These are phyloP conservation scores for Tulasnella sp. DNA, from an alignment of 768 basidiomycete species.

Conservation along the genomic window DNA sequence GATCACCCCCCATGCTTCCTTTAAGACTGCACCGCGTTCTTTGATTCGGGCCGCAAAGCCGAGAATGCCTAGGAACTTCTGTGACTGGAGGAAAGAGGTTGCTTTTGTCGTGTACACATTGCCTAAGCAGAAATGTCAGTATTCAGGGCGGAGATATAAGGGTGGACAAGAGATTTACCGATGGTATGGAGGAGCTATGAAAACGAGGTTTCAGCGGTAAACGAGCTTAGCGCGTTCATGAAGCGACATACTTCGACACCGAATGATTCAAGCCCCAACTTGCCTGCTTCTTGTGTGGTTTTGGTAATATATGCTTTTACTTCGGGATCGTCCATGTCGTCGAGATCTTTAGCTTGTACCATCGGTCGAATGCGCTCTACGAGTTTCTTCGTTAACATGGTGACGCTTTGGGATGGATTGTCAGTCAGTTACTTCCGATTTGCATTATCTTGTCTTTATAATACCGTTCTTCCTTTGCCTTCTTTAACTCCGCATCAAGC, in stretches of 20 bases:
- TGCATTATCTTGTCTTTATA: neutral
- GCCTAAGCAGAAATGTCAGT: constrained; percentile 35
- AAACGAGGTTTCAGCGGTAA: neutral
- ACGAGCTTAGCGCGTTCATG: constrained; percentile 21
- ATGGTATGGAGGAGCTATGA: constrained; percentile 80
- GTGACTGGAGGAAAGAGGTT: constrained; percentile 83
- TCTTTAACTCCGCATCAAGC: constrained; percentile 71
- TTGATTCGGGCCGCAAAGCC: constrained; percentile 93
- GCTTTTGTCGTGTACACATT: constrained; percentile 92
- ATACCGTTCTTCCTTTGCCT: constrained; percentile 67
- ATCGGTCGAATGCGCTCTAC: constrained; percentile 82
- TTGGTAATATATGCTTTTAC: constrained; percentile 70
- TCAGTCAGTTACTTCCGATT: neutral
- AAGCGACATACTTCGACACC: constrained; percentile 73
- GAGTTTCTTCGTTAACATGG: constrained; percentile 66
- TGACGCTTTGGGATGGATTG: neutral
- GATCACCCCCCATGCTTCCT: constrained; percentile 96
- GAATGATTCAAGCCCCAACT: constrained; percentile 95
- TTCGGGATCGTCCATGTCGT: constrained; percentile 76
- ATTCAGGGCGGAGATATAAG: neutral
- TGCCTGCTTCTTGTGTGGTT: constrained; percentile 82
- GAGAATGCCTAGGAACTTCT: constrained; percentile 84
- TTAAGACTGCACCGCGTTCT: constrained; percentile 88
- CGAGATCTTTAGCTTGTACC: constrained; percentile 83
- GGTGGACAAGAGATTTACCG: constrained; percentile 36